Conservation (phyloP, 768 basidiomycete species). For the Phylloporus rhodoxanthus region DNA sequence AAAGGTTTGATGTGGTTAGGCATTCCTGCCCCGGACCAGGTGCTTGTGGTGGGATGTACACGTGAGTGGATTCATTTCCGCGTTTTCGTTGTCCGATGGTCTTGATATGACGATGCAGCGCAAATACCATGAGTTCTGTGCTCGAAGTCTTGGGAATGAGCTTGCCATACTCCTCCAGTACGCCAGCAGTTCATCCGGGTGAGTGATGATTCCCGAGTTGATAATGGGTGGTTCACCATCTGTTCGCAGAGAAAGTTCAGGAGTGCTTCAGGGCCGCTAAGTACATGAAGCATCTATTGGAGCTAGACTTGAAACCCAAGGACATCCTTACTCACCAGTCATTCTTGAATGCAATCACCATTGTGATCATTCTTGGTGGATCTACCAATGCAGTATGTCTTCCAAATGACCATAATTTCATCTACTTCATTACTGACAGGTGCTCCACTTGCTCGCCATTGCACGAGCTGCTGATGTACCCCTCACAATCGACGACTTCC, state of each 20-base stretch:
- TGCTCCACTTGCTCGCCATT: conserved; percentile 79
- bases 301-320: conserved; percentile 76
- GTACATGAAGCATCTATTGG: conserved; percentile 70
- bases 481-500: conserved; percentile 83
- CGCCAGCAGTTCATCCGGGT: conserved; percentile 70
- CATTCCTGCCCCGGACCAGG: conserved; percentile 83
- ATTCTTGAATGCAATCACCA: conserved; percentile 79
- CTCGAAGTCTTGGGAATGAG: conserved; percentile 84
- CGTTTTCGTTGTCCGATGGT: neutral
- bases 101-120: conserved; percentile 33
- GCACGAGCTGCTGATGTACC: conserved; percentile 73
- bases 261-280: conserved; percentile 77
- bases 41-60: conserved; percentile 86
- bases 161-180: conserved; percentile 71
- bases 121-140: conserved; percentile 85
- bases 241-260: conserved; percentile 60
- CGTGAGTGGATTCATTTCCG: conserved; percentile 36
- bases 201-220: neutral
- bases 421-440: conserved; percentile 36
- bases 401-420: neutral
- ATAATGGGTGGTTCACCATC: neutral
- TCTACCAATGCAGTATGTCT: conserved; percentile 76
- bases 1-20: conserved; percentile 78
- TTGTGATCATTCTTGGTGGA: conserved; percentile 77
- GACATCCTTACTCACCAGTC: conserved; percentile 65